Base-by-base conservation (phyloP, 148 eudicot genomes). In the Chenopodium berlandieri region DNA sequence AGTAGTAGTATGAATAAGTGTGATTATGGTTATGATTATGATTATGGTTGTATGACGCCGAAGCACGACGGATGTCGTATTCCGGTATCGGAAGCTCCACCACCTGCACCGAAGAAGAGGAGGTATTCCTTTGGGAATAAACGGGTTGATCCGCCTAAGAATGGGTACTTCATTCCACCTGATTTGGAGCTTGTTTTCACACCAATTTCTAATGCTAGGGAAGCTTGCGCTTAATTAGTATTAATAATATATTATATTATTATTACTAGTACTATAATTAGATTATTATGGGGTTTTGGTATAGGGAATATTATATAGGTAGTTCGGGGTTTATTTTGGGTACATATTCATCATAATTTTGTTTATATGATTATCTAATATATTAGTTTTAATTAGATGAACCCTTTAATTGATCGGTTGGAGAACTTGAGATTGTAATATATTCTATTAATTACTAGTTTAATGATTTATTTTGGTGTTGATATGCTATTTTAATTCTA, bases 41-140 rank as follows among this genome's bases (percentile, higher is more conserved):
- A 79, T 10, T 69, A 80, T 4, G 84, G 72, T 16, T 87, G 87
- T 71, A 78, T 71, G 81, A 87, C 86, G 8, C 89, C 87, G n/a
- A 78, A 68, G 66, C 84, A 78, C 13, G 89, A 73, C 46, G 75
- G 77, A 12, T 16, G 70, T 27, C 80, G 70, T 14, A 86, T 81
- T 14, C 78, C 83, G 82, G 82, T 71, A 72, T 78, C 77, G 60
- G 9, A n/a, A 23, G 82, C 48, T 23, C 86, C 86, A 8, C 89
- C 89, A 4, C 89, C 87, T 44, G 87, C 89, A n/a, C 89, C 89
- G 27, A 83, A 79, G 82, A 87, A 85, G 81, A 83, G 66, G 79
- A 60, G 86, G 25, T 66, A 54, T 30, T 44, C 64, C 11, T 13
- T 32, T 6, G 80, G 79, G 11, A 75, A 31, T 40, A 75, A 82